phyloP scores from a whole-genome alignment of 768 basidiomycete genomes.

The Lactarius quietus region DNA sequence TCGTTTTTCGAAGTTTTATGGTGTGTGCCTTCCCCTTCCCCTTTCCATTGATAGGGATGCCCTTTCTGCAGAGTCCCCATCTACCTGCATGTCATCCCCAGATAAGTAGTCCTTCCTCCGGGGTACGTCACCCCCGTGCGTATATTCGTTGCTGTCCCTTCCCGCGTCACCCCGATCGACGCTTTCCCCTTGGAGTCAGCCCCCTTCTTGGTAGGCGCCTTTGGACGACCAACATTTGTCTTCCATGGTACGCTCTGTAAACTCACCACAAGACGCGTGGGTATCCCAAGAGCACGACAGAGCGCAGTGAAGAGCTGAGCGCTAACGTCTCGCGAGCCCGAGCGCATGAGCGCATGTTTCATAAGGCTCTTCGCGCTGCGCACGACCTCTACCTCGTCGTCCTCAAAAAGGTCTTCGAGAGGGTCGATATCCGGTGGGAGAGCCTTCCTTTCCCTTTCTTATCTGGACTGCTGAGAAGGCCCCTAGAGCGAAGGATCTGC shows the following conservation, averaged over 20 bases:
- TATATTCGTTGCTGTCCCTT: conserved; percentile 37
- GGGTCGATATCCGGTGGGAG: conserved; percentile 16
- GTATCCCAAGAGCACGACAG: conserved; percentile 81
- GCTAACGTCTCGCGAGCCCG: conserved; percentile 80
- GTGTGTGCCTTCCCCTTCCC: conserved; percentile 56
- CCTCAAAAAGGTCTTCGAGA: conserved; percentile 42
- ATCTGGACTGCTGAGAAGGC: conserved; percentile 20
- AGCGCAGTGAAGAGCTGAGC: conserved; percentile 90
- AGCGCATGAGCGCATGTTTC: conserved; percentile 83
- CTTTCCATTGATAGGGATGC: conserved; percentile 35
- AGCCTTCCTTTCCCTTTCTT: conserved; percentile 23
- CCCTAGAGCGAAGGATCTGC: conserved; percentile 24
- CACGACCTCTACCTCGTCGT: conserved; percentile 57
- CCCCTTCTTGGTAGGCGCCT: conserved; percentile 43
- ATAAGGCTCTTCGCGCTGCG: conserved; percentile 81
- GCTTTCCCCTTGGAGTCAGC: conserved; percentile 36
- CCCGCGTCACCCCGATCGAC: conserved; percentile 33
- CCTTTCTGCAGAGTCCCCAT: conserved; percentile 31
- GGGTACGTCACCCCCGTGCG: conserved; percentile 37
- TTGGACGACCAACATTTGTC: conserved; percentile 56
- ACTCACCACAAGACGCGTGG: conserved; percentile 83
- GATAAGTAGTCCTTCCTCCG: conserved; percentile 29
- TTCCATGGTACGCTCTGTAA: conserved; percentile 94
- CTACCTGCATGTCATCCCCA: conserved; percentile 42
- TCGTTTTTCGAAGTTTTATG: conserved; percentile 57